Evolutionary conservation across 352 stramenopile species (phyloP).

Genomic region (Phytopythium kandeliae): DNA sequence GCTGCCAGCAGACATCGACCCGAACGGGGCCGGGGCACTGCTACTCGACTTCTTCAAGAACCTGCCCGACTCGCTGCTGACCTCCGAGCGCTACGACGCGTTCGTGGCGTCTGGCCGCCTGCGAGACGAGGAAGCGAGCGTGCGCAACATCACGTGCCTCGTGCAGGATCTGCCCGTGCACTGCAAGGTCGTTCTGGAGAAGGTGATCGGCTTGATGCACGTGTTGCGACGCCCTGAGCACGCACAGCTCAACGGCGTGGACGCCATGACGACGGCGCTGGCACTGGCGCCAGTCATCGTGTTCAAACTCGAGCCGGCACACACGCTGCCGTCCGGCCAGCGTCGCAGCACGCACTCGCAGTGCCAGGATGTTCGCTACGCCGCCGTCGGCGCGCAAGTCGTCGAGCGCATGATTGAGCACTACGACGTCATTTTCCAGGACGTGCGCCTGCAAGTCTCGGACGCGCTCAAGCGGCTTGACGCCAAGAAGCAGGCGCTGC

Average conservation of each 20-base stretch:
- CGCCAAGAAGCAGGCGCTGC: constrained; percentile 51
- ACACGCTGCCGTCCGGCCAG: constrained; percentile 24
- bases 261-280: constrained; percentile 48
- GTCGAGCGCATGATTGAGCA: constrained; percentile 77
- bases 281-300: constrained; percentile 72
- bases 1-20: constrained; percentile 54
- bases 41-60: constrained; percentile 80
- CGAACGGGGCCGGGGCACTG: constrained; percentile 56
- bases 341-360: constrained; percentile 41
- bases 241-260: constrained; percentile 55
- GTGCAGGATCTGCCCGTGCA: constrained; percentile 68
- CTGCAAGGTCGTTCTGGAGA: constrained; percentile 69
- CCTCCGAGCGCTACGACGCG: constrained; percentile 74
- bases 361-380: constrained; percentile 71
- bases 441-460: constrained; percentile 52
- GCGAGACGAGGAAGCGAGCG: constrained; percentile 63
- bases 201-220: constrained; percentile 61
- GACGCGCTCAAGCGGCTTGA: constrained; percentile 62
- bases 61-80: constrained; percentile 67
- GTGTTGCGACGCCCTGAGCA: constrained; percentile 60
- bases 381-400: constrained; percentile 64
- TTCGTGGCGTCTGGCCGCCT: constrained; percentile 69
- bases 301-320: constrained; percentile 61
- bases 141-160: constrained; percentile 74
- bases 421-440: constrained; percentile 71